Conservation (phyloP, 2,329 filamentous ascomycete species). For the Aspergillus piperis region DNA sequence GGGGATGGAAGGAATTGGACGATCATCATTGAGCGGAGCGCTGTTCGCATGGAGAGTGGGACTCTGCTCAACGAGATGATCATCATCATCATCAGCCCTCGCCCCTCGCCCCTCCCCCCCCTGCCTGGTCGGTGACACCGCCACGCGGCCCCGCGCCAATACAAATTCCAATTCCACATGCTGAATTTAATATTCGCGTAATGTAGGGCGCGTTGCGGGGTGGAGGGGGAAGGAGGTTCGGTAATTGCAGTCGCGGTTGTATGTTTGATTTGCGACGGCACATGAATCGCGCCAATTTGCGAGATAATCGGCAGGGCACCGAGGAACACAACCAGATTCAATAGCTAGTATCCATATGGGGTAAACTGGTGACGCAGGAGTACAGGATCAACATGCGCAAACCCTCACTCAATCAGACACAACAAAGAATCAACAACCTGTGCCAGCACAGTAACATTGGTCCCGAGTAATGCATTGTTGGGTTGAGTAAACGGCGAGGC, state of each 20-base stretch:
- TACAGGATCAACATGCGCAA: not conserved
- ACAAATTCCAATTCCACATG: not conserved
- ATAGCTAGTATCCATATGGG: not conserved
- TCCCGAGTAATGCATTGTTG: conserved; percentile 4
- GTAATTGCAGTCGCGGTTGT: not conserved
- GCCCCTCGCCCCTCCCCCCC: not conserved
- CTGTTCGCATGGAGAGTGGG: not conserved
- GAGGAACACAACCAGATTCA: not conserved
- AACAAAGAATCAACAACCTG: conserved; percentile 13
- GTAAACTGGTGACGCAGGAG: not conserved
- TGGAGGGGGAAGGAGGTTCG: not conserved
- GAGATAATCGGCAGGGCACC: not conserved
- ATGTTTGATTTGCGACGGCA: not conserved
- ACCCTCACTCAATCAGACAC: not conserved
- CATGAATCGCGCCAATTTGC: not conserved
- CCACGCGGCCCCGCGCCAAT: not conserved
- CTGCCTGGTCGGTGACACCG: not conserved
- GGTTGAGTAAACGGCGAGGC: conserved; percentile 13
- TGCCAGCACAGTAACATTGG: conserved; percentile 20
- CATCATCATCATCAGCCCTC: not conserved
- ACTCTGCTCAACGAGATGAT: not conserved
- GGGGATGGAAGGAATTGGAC: not conserved
- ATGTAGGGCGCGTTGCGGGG: not conserved
- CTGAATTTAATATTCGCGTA: not conserved
- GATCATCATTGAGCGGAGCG: not conserved